Conservation (phyloP, 345 rosid genomes). For the Euphorbia tirucalli region DNA sequence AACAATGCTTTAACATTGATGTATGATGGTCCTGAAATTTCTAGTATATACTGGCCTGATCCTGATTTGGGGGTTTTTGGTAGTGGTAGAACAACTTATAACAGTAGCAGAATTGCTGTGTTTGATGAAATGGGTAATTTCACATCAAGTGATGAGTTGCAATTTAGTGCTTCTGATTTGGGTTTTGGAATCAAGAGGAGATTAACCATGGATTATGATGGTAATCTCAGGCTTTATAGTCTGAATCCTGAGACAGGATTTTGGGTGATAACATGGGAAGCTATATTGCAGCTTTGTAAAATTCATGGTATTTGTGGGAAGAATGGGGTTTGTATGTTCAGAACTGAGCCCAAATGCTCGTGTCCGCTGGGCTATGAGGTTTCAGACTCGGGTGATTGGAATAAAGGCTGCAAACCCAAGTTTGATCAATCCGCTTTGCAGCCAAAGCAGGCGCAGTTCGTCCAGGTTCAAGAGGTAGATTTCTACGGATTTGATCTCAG, state of each 20-base stretch:
- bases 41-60: slow-evolving; percentile 49
- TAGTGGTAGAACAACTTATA: slow-evolving; percentile 32
- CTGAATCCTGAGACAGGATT: slow-evolving; percentile 22
- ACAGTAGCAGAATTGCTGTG: slow-evolving; percentile 34
- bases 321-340: slow-evolving; percentile 40
- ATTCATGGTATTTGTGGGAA: slow-evolving; percentile 47
- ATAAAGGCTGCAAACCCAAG: slow-evolving; percentile 45
- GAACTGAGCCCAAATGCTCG: slow-evolving; percentile 37
- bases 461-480: slow-evolving; percentile 25
- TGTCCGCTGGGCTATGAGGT: slow-evolving; percentile 45
- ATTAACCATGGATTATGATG: slow-evolving; percentile 40
- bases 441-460: slow-evolving; percentile 22
- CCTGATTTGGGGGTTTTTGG: background rate
- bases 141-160: slow-evolving; percentile 31
- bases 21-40: slow-evolving; percentile 42
- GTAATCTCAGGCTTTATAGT: slow-evolving; percentile 47
- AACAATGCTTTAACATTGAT: slow-evolving; percentile 40
- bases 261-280: slow-evolving; percentile 42
- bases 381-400: slow-evolving; percentile 32
- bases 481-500: slow-evolving; percentile 39
- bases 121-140: slow-evolving; percentile 39
- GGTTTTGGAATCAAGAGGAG: slow-evolving; percentile 39
- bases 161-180: slow-evolving; percentile 34
- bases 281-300: slow-evolving; percentile 20
- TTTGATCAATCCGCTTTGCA: slow-evolving; percentile 25